Evolutionary conservation across 495 filamentous ascomycete genomes (phyloP).

Genomic region (Lasiosphaeria hispida): DNA sequence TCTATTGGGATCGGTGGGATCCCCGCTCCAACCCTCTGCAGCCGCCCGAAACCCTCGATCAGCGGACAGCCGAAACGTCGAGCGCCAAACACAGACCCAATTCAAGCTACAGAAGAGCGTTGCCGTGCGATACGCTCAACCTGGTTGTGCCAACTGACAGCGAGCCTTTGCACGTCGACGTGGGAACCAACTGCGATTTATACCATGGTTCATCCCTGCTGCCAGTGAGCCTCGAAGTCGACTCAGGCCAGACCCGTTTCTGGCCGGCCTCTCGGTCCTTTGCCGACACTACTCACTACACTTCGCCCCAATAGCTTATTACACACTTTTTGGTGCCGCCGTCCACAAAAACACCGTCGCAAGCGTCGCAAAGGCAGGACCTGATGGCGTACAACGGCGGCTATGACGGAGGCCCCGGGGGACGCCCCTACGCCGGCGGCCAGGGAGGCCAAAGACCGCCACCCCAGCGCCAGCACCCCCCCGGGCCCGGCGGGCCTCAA

Average conservation of each 20-base stretch:
- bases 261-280: background rate
- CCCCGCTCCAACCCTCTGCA: no score
- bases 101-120: background rate
- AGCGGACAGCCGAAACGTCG: background rate
- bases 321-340: no score
- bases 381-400: conserved; percentile 48
- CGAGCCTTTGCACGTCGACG: background rate
- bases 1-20: no score
- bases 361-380: conserved; percentile 13
- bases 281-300: background rate
- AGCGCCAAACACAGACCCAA: background rate
- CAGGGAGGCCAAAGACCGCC: conserved; percentile 49
- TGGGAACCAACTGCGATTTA: background rate
- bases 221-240: conserved; percentile 4
- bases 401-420: conserved; percentile 38
- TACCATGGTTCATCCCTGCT: conserved; percentile 10
- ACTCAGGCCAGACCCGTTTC: background rate
- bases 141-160: background rate
- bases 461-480: conserved; percentile 38
- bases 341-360: background rate
- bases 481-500: conserved; percentile 35
- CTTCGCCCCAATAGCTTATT: background rate
- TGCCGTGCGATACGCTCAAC: conserved; percentile 18
- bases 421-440: conserved; percentile 47
- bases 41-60: conserved; percentile 2